Base-by-base conservation (phyloP, 2,329 filamentous ascomycete species). In the Ceratocystis ficicola region DNA sequence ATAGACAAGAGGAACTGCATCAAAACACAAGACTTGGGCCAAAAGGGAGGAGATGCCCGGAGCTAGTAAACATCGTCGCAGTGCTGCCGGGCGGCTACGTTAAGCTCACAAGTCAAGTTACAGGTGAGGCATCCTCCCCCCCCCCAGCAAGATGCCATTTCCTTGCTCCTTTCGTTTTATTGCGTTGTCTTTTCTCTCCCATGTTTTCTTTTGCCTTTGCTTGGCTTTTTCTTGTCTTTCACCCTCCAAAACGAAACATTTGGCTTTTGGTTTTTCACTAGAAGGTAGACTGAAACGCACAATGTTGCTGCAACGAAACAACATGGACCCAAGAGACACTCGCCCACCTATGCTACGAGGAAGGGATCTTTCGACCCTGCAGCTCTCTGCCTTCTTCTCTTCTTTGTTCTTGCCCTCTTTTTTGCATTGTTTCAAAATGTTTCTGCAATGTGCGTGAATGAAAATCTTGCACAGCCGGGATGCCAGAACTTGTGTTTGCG, bases 141-240 rank as follows among this genome's bases (percentile, higher is more conserved):
- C 32, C 17, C 48, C 36, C 36, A 12, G 36, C 5, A 41, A 41
- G 36, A 10, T 15, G 36, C 36, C 36, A 15, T 48, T 25, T 41
- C n/a, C 44, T 60, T 12, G 30, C 25, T 10, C 55, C 41, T 61
- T 61, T 57, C 30, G 60, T 32, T 7, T 7, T 62, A 44, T 65
- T 22, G 30, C 46, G 57, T 64, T 62, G 55, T 22, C 15, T 44
- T 44, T 63, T 62, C n/a, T 65, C 41, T 59, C 25, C 12, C 20
- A 60, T 36, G 30, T 28, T 17, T 62, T 44, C 55, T 46, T 5
- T 36, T 48, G 22, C 41, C 28, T 64, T 60, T 48, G 22, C 36
- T 60, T 32, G 22, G 32, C 15, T 61, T 61, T 36, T 50, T 62
- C 62, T 25, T 48, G 28, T 62, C 25, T 30, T n/a, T 22, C 25